Evolutionary conservation across 371 early-diverging fungal species (phyloP).

Genomic region (Apophysomyces ossiformis): DNA sequence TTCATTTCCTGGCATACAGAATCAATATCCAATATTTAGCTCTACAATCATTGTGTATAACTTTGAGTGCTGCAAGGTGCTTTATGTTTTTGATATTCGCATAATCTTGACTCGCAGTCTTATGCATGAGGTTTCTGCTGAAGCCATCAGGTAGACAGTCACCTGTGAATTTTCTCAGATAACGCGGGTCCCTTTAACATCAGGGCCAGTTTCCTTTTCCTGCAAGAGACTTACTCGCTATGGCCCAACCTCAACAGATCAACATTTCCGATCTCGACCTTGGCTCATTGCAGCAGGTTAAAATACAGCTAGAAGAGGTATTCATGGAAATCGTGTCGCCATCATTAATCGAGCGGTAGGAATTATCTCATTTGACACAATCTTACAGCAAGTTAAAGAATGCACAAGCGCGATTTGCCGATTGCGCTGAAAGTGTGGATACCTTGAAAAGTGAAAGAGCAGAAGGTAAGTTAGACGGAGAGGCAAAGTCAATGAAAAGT

Average conservation of each 20-base stretch:
- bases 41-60: no score
- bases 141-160: no score
- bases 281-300: slow-evolving; percentile 82
- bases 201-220: not conserved
- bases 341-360: slow-evolving; percentile 47
- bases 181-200: not conserved
- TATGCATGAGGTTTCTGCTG: no score
- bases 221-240: not conserved
- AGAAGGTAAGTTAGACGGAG: slow-evolving; percentile 31
- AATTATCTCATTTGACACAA: slow-evolving; percentile 81
- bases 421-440: slow-evolving; percentile 73
- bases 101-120: no score
- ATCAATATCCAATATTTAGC: no score
- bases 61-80: no score
- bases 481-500: slow-evolving; percentile 40
- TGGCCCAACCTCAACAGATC: slow-evolving; percentile 57
- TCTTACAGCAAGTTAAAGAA: slow-evolving; percentile 87
- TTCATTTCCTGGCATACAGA: no score
- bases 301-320: slow-evolving; percentile 86
- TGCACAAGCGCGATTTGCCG: slow-evolving; percentile 86
- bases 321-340: slow-evolving; percentile 1
- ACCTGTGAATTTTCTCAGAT: not conserved
- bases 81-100: no score
- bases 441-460: slow-evolving; percentile 43
- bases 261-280: slow-evolving; percentile 85